phyloP scores from a whole-genome alignment of 1,284 basidiomycete genomes.

The Ustanciosporium gigantosporum region DNA sequence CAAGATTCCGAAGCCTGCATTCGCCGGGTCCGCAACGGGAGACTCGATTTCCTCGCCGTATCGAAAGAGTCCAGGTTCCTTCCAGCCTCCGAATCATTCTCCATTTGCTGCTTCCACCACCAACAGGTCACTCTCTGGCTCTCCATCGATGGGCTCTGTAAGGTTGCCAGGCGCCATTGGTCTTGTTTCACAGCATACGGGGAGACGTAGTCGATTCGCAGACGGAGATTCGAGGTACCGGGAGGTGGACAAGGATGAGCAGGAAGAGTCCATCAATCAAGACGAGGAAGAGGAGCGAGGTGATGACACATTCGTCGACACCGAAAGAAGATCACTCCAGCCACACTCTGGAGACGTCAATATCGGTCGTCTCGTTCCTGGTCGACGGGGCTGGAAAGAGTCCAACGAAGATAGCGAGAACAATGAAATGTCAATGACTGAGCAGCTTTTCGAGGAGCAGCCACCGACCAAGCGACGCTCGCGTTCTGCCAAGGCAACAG shows the following conservation, averaged over 20 bases:
- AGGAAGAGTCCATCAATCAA: slow-evolving; percentile 1
- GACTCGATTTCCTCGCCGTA: slow-evolving; percentile 20
- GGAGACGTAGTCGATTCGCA: slow-evolving; percentile 17
- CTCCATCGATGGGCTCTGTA: slow-evolving; percentile 13
- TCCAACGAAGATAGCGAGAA: slow-evolving; percentile 6
- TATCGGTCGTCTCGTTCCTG: slow-evolving; percentile 33
- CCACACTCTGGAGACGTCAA: slow-evolving; percentile 3
- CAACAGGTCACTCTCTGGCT: slow-evolving; percentile 13
- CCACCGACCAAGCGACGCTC: slow-evolving; percentile 19
- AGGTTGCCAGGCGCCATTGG: slow-evolving; percentile 22
- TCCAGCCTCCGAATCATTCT: slow-evolving; percentile 20
- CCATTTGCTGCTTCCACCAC: slow-evolving; percentile 16
- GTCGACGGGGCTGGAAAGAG: slow-evolving; percentile 23
- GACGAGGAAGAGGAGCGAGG: slow-evolving; percentile 5
- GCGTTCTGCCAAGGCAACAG: slow-evolving; percentile 3
- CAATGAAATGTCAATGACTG: slow-evolving; percentile 3
- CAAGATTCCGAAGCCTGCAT: slow-evolving; percentile 11
- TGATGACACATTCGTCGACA: slow-evolving; percentile 35
- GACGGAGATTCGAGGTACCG: slow-evolving; percentile 5
- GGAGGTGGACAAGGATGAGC: slow-evolving; percentile 7
- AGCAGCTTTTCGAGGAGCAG: background rate
- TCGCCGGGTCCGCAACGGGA: background rate
- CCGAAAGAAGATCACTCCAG: too few species aligned
- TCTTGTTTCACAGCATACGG: slow-evolving; percentile 32
- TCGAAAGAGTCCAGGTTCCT: slow-evolving; percentile 12